Evolutionary conservation across 805 yeast species (phyloP), one percentile per base, ranked within the genome.

Genomic region (Lachancea sp.): DNA sequence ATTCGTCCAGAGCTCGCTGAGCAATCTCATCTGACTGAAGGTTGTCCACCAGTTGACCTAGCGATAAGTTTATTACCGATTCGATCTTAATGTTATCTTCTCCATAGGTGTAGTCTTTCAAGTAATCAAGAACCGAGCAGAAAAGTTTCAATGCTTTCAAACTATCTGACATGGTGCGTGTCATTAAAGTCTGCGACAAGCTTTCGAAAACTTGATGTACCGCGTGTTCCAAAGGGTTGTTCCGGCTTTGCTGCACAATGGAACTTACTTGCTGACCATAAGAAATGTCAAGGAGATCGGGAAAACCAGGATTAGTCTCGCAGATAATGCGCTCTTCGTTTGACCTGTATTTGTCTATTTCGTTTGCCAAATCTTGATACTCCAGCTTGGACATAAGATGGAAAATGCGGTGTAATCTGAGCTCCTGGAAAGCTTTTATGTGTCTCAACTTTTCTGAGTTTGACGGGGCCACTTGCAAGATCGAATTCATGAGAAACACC

Each of bases 11-110:
- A 49, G 96, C 95, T 48, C 84, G 73, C 42, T 80, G 72, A 11
- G 95, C 95, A 65, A 82, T 81, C 44, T 87, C 95, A 60, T 91
- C 96, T 0, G 96, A 85, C 53, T 81, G 81, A 57, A 90, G 71
- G 22, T 85, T 74, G 36, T 87, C 81, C 47, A 79, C 71, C 38
- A 91, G 68, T 45, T 79, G 71, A 56, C 85, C 88, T 30, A 90
- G 80, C 1, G 95, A 86, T 39, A 85, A 78, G 43, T 83, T 85
- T 51, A 87, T 72, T 13, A 86, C 79, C n/a, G 81, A 71, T 39
- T 81, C 84, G 15, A 56, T 48, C 2, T 71, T 71, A 41, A 64
- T 65, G 56, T 63, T 67, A 11, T 74, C 62, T 32, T 73, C 79
- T 65, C 72, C 72, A 3, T 82, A 72, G 22, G 80, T 75, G 51